Percentiles rank a stretch among this genome's conserved stretches.
These are phyloP conservation scores for sorghum (Sorghum bicolor) DNA, from an alignment of 176 grass and related monocot species.

Conservation along the genomic window DNA sequence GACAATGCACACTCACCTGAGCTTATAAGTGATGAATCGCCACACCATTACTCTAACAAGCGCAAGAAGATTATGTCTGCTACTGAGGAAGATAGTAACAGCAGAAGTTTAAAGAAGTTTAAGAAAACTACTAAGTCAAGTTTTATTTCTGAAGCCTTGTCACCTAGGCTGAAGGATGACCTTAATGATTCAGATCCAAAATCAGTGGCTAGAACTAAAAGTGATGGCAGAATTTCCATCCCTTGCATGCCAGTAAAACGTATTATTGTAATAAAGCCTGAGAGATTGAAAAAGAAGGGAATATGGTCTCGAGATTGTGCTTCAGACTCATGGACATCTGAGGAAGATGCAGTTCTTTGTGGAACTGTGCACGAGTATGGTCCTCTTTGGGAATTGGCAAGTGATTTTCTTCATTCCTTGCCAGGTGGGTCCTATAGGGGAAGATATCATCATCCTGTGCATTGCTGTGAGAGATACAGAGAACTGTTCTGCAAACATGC, in stretches of 20 bases:
- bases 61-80: constrained; percentile 52
- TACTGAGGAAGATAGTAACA: constrained; percentile 52
- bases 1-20: constrained; percentile 71
- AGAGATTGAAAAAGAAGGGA: constrained; percentile 85
- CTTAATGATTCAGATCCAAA: constrained; percentile 50
- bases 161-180: constrained; percentile 51
- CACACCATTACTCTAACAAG: constrained; percentile 51
- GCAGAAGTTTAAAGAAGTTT: constrained; percentile 63
- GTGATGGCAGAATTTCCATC: constrained; percentile 48
- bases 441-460: constrained; percentile 78
- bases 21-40: constrained; percentile 62
- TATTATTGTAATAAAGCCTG: constrained; percentile 83
- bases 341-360: constrained; percentile 89
- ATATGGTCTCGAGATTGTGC: constrained; percentile 70
- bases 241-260: constrained; percentile 62
- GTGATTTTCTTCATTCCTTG: constrained; percentile 66
- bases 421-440: constrained; percentile 70
- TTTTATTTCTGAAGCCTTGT: constrained; percentile 36
- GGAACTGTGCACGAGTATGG: constrained; percentile 82
- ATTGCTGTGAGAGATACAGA: constrained; percentile 95
- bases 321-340: constrained; percentile 73
- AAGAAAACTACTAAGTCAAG: constrained; percentile 64
- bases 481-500: constrained; percentile 96
- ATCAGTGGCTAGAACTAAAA: constrained; percentile 44
- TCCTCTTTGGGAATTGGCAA: constrained; percentile 75